Evolutionary conservation across 768 basidiomycete species (phyloP).

Genomic region (Mycena alexandri): DNA sequence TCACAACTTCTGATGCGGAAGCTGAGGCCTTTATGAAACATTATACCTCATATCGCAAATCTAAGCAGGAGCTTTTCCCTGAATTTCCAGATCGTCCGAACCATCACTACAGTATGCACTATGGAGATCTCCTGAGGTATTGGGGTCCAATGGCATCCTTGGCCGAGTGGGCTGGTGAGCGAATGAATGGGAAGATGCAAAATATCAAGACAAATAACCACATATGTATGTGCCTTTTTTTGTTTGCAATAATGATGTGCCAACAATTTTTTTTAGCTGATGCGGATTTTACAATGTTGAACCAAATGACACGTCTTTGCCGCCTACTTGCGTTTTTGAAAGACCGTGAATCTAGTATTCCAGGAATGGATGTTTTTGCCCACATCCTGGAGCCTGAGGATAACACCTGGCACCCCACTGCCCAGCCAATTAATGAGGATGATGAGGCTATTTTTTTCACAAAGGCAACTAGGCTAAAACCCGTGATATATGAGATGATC

Average conservation of each 20-base stretch:
- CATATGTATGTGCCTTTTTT: conserved; percentile 1
- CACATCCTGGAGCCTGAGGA: not conserved
- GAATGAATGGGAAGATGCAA: conserved; percentile 26
- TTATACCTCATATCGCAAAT: conserved; percentile 17
- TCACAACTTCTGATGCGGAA: too few species aligned
- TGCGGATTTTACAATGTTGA: conserved; percentile 29
- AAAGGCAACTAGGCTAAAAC: not conserved
- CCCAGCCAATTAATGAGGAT: not conserved
- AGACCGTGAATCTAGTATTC: not conserved
- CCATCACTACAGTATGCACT: conserved; percentile 36
- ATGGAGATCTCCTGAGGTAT: conserved; percentile 17
- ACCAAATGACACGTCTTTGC: conserved; percentile 12
- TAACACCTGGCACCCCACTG: not conserved
- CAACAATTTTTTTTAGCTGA: conserved; percentile 19
- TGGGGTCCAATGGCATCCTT: conserved; percentile 35
- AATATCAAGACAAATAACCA: conserved; percentile 27
- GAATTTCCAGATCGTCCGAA: conserved; percentile 15
- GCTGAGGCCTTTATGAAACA: too few species aligned
- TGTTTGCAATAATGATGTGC: too few species aligned
- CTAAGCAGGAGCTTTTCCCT: conserved; percentile 16
- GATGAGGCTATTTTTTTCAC: not conserved
- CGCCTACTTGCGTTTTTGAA: conserved; percentile 3
- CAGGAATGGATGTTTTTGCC: not conserved
- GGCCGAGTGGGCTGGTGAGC: conserved; percentile 37
- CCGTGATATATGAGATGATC: not conserved